Percentiles rank a stretch among this genome's conserved stretches.
These are phyloP conservation scores for Emmonsiellopsis sp. DNA, from an alignment of 2,329 filamentous ascomycete genomes.

Conservation along the genomic window DNA sequence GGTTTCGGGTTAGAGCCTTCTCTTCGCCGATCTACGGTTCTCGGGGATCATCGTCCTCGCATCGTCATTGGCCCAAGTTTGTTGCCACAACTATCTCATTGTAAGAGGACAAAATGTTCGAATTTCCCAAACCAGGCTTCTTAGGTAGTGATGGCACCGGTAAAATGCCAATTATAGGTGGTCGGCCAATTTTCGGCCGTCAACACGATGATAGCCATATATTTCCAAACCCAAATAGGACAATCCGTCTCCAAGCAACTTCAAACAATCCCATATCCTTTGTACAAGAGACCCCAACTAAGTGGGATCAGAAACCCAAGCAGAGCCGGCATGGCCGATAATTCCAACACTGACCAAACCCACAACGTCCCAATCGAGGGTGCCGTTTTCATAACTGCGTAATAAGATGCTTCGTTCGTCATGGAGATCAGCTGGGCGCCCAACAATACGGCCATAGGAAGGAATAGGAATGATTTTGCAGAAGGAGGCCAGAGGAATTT, in stretches of 20 bases:
- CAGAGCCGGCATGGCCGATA: slow-evolving; percentile 60
- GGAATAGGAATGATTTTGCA: slow-evolving; percentile 23
- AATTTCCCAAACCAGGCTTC: too few species aligned
- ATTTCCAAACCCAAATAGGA: neutral
- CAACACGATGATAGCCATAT: too few species aligned
- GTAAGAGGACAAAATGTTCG: too few species aligned
- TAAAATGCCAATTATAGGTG: too few species aligned
- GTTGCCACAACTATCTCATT: too few species aligned
- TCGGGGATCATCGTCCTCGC: too few species aligned
- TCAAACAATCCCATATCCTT: slow-evolving; percentile 41
- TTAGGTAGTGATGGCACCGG: too few species aligned
- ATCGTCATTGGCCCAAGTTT: too few species aligned
- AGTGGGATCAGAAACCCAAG: slow-evolving; percentile 43
- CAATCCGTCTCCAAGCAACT: neutral
- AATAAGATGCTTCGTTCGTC: slow-evolving; percentile 70
- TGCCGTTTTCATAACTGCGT: slow-evolving; percentile 82
- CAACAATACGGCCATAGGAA: slow-evolving; percentile 23
- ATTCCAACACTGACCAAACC: slow-evolving; percentile 87
- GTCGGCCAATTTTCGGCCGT: too few species aligned
- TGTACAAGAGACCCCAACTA: slow-evolving; percentile 44
- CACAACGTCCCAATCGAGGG: slow-evolving; percentile 84
- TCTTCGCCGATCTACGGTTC: too few species aligned
- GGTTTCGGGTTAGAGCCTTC: too few species aligned
- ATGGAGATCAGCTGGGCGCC: slow-evolving; percentile 76
- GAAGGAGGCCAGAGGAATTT: slow-evolving; percentile 25